These are phyloP conservation scores for Avena sativa DNA, from an alignment of 176 grass and related monocot genomes.

Conservation along the genomic window DNA sequence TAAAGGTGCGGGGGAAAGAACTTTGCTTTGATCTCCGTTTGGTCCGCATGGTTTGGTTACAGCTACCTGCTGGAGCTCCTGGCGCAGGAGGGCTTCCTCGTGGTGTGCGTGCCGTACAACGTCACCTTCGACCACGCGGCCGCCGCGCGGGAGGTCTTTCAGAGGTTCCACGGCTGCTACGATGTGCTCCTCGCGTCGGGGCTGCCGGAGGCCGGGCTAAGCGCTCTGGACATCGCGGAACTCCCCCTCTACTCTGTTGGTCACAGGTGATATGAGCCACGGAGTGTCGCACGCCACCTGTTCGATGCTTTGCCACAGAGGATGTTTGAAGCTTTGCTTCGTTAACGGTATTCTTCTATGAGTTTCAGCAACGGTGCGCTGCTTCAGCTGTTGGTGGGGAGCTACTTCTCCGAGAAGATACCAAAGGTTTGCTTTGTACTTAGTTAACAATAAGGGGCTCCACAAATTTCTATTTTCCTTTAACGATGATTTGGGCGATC, in stretches of 20 bases:
- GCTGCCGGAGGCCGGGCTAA: slow-evolving; percentile 62
- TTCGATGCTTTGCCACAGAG: slow-evolving; percentile 35
- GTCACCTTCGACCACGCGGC: slow-evolving; percentile 94
- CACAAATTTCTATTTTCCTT: neutral
- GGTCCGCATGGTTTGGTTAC: neutral
- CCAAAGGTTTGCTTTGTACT: slow-evolving; percentile 61
- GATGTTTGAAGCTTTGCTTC: slow-evolving; percentile 8
- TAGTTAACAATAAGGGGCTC: neutral
- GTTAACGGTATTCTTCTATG: slow-evolving; percentile 1
- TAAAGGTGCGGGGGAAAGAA: neutral
- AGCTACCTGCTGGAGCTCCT: slow-evolving; percentile 88
- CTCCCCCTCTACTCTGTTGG: slow-evolving; percentile 86
- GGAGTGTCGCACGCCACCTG: neutral
- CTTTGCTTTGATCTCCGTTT: neutral
- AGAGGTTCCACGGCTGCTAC: slow-evolving; percentile 82
- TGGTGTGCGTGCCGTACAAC: slow-evolving; percentile 86
- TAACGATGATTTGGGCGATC: neutral
- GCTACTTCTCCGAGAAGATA: slow-evolving; percentile 86
- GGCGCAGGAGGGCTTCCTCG: slow-evolving; percentile 83
- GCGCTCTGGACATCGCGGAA: slow-evolving; percentile 51
- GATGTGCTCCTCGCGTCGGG: slow-evolving; percentile 61
- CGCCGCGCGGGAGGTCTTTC: slow-evolving; percentile 67
- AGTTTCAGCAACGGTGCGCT: slow-evolving; percentile 86
- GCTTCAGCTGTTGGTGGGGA: slow-evolving; percentile 89
- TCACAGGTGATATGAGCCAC: slow-evolving; percentile 59